phyloP scores from a whole-genome alignment of 352 stramenopile species.

The Peronospora farinosa region DNA sequence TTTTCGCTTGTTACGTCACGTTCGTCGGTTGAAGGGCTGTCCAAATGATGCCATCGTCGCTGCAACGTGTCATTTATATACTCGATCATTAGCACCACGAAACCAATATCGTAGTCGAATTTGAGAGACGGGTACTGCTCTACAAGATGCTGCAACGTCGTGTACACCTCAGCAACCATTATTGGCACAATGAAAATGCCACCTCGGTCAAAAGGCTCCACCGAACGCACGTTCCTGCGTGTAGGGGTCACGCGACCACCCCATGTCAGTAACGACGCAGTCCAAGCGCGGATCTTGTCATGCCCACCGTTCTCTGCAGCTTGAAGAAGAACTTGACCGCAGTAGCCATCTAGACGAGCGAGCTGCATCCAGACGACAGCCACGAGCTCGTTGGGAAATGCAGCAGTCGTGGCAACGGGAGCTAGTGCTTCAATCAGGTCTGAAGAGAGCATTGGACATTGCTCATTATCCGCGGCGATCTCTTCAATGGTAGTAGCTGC shows the following conservation, averaged over 20 bases:
- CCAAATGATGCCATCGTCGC: slow-evolving; percentile 42
- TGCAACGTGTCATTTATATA: slow-evolving; percentile 67
- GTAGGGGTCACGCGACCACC: slow-evolving; percentile 40
- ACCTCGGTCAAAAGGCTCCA: slow-evolving; percentile 63
- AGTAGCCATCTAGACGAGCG: slow-evolving; percentile 74
- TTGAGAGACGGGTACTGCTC: slow-evolving; percentile 57
- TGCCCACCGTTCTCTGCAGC: slow-evolving; percentile 64
- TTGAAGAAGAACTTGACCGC: slow-evolving; percentile 72
- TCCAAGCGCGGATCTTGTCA: slow-evolving; percentile 80
- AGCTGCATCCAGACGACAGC: slow-evolving; percentile 80
- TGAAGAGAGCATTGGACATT: slow-evolving; percentile 24
- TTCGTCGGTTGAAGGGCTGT: slow-evolving; percentile 21
- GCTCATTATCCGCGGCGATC: slow-evolving; percentile 8
- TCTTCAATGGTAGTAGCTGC: slow-evolving; percentile 9
- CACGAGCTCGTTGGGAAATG: slow-evolving; percentile 61
- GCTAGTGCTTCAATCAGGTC: slow-evolving; percentile 12
- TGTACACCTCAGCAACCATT: slow-evolving; percentile 48
- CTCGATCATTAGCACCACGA: slow-evolving; percentile 67
- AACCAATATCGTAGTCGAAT: slow-evolving; percentile 72
- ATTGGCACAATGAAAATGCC: slow-evolving; percentile 63
- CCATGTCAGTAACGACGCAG: slow-evolving; percentile 66
- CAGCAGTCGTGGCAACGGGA: slow-evolving; percentile 19
- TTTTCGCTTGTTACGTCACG: slow-evolving; percentile 2
- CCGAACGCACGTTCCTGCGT: slow-evolving; percentile 30
- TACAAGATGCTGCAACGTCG: slow-evolving; percentile 41